Base-by-base conservation (phyloP, 2,329 filamentous ascomycete species). In the Raffaelea ambrosiae region DNA sequence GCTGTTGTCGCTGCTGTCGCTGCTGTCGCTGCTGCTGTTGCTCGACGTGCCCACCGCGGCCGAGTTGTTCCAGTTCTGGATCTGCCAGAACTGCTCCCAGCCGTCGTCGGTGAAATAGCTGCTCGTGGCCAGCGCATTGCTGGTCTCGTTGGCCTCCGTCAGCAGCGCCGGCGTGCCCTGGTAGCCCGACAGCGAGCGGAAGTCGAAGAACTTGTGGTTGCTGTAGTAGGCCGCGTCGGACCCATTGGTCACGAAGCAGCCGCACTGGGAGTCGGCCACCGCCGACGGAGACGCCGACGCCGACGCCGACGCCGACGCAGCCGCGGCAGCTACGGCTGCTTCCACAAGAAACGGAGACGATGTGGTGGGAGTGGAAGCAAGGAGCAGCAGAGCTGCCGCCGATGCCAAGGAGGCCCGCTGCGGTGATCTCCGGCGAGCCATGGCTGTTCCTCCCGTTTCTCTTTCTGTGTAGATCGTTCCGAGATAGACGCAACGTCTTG, bases 171-270 rank as follows among this genome's bases (percentile, higher is more conserved):
- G 58, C 4, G 61, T 56, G 2, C 48, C 44, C 43, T 55, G 57
- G 42, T 59, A 59, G 18, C 59, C 50, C 3, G 50, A 35, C 22
- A 60, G 57, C 7, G 54, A 53, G 33, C 62, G 57, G 48, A 63
- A 65, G 49, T 65, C 62, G 51, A 61, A 65, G 53, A 63, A 63
- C 23, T 57, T 55, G 50, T 65, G 62, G 20, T 53, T 53, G n/a
- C 52, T 56, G 41, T 59, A 64, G 48, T 60, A 63, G 21, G 55
- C 53, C n/a, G 51, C 35, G 48, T 55, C 59, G 35, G 55, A 59
- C 38, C 55, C 59, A 43, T 63, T 63, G 46, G 61, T 62, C 41
- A 61, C 50, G 35, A 59, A 65, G 47, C 62, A 65, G 50, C 58
- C 49, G 52, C 62, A 65, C 23, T 46, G 46, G 14, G 41, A 23